Conservation (phyloP, 2,329 filamentous ascomycete genomes). For the Nemania bipapillata region DNA sequence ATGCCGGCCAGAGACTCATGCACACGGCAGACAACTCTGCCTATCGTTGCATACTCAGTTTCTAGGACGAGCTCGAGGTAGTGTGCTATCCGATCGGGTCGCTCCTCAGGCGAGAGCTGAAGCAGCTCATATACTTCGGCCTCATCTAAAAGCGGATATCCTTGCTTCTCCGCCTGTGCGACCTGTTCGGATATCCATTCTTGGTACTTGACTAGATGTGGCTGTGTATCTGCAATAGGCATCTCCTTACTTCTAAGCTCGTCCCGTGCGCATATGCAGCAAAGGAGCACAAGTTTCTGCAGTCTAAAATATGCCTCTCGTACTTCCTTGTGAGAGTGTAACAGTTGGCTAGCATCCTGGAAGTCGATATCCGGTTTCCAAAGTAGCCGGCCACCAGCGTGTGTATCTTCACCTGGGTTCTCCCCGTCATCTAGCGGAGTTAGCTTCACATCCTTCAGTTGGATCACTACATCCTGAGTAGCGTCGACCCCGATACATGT, state of each 20-base stretch:
- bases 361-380: slow-evolving; percentile 37
- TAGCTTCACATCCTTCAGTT: slow-evolving; percentile 31
- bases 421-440: slow-evolving; percentile 16
- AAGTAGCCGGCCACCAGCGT: slow-evolving; percentile 20
- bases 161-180: slow-evolving; percentile 3
- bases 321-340: slow-evolving; percentile 9
- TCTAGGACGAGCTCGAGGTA: slow-evolving; percentile 23
- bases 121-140: slow-evolving; percentile 9
- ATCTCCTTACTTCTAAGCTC: slow-evolving; percentile 1
- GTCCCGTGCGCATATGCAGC: slow-evolving; percentile 19
- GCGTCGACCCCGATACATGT: slow-evolving; percentile 2
- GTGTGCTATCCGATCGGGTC: slow-evolving; percentile 4
- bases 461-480: background rate
- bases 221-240: background rate
- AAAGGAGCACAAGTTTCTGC: slow-evolving; percentile 24
- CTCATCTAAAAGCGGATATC: slow-evolving; percentile 17
- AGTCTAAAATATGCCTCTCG: slow-evolving; percentile 6
- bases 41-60: slow-evolving; percentile 23
- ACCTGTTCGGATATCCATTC: slow-evolving; percentile 17
- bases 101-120: slow-evolving; percentile 3
- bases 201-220: slow-evolving; percentile 17
- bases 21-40: slow-evolving; percentile 9
- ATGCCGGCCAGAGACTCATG: slow-evolving; percentile 10
- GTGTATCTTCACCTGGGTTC: slow-evolving; percentile 15
- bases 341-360: slow-evolving; percentile 13